Evolutionary conservation across 106 monocot genomes (phyloP).

Genomic region (Hemerocallis citrina): DNA sequence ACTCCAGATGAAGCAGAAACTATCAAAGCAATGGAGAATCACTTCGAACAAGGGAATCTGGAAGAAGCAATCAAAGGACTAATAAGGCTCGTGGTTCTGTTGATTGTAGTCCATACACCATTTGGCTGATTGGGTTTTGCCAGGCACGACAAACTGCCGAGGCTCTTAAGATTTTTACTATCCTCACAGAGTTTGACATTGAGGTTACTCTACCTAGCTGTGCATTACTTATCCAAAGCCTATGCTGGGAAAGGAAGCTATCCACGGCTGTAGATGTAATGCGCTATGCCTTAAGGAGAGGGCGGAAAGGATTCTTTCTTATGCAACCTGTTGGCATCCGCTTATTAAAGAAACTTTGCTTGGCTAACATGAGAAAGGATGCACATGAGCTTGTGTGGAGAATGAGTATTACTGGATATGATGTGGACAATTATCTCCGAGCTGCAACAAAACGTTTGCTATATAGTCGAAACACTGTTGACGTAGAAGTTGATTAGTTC

Average conservation of each 20-base stretch:
- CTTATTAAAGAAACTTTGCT: conserved; percentile 53
- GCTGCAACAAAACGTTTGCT: conserved; percentile 26
- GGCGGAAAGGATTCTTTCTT: conserved; percentile 52
- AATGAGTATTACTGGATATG: conserved; percentile 62
- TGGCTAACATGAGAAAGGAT: conserved; percentile 29
- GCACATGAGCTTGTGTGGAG: conserved; percentile 35
- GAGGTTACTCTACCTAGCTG: conserved; percentile 47
- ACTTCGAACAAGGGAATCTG: conserved; percentile 37
- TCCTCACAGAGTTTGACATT: conserved; percentile 38
- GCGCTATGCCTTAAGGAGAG: conserved; percentile 46
- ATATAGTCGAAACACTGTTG: conserved; percentile 7
- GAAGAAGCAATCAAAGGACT: conserved; percentile 45
- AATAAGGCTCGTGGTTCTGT: conserved; percentile 22
- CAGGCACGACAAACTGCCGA: conserved; percentile 35
- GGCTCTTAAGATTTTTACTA: conserved; percentile 44
- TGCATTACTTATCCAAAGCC: conserved; percentile 36
- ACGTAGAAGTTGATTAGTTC: no score
- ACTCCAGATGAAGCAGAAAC: conserved; percentile 23
- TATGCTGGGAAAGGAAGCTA: conserved; percentile 44
- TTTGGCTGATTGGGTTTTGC: conserved; percentile 78
- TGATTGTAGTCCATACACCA: conserved; percentile 47
- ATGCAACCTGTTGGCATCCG: conserved; percentile 41
- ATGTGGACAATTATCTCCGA: conserved; percentile 54
- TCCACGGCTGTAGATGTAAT: conserved; percentile 48
- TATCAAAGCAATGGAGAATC: conserved; percentile 20